Conservation (phyloP, 1,284 basidiomycete genomes). For the Erythrobasidium hasegawianum region DNA sequence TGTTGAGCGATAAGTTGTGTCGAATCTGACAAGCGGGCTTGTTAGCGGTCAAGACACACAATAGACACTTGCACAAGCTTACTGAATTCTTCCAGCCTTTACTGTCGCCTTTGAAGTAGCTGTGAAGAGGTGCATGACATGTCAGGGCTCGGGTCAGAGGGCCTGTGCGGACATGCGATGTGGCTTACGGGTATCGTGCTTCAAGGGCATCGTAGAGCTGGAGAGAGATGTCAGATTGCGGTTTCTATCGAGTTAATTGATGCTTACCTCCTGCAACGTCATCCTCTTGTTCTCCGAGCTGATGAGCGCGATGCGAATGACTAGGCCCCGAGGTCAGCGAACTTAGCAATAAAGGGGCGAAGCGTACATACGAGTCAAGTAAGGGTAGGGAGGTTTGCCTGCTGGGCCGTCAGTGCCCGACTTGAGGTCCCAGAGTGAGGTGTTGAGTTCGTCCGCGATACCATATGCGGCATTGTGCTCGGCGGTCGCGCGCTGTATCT, state of each 20-base stretch:
- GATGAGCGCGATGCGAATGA: conserved; percentile 34
- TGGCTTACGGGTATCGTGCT: conserved; percentile 26
- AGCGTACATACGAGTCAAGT: conserved; percentile 18
- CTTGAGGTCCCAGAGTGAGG: conserved; percentile 22
- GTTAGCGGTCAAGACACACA: too few relatives aligned
- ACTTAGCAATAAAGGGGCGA: neutral
- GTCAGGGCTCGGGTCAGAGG: neutral
- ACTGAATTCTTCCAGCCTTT: conserved; percentile 49
- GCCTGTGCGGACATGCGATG: neutral
- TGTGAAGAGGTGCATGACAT: neutral
- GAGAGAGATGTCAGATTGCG: too few relatives aligned
- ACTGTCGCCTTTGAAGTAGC: conserved; percentile 47
- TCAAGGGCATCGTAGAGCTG: conserved; percentile 24
- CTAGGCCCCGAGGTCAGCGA: conserved; percentile 4
- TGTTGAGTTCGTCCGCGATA: conserved; percentile 24
- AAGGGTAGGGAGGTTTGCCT: conserved; percentile 33
- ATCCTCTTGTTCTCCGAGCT: conserved; percentile 12
- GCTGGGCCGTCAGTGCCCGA: conserved; percentile 13
- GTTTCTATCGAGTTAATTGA: neutral
- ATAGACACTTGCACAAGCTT: too few relatives aligned
- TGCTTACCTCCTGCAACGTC: conserved; percentile 29
- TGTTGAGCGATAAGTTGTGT: conserved; percentile 82
- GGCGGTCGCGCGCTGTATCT: neutral
- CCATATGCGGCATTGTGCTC: conserved; percentile 6
- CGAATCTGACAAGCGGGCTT: conserved; percentile 65